Evolutionary conservation across 805 yeast species (phyloP).

Genomic region (Candida manassasensis): DNA sequence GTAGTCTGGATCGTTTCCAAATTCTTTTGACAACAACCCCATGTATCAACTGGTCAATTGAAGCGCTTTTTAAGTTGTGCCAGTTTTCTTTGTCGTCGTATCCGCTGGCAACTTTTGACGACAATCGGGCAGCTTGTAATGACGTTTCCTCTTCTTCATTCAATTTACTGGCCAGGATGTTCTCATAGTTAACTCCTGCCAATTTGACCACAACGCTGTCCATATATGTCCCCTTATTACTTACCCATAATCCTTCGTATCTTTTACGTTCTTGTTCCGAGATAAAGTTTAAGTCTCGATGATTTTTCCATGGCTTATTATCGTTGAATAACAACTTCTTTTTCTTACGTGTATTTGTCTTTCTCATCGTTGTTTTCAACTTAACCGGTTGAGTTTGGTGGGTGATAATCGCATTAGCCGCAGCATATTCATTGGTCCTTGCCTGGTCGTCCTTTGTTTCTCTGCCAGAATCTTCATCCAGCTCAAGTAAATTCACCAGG

Average conservation of each 20-base stretch:
- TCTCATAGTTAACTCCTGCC: slow-evolving; percentile 20
- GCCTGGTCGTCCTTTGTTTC: slow-evolving; percentile 1
- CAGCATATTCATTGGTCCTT: slow-evolving; percentile 2
- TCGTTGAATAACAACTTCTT: slow-evolving; percentile 59
- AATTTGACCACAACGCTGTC: slow-evolving; percentile 29
- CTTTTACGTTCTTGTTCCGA: slow-evolving; percentile 72
- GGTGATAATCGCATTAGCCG: slow-evolving; percentile 6
- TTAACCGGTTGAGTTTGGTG: slow-evolving; percentile 28
- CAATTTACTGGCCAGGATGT: not conserved
- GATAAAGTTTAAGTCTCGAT: slow-evolving; percentile 48
- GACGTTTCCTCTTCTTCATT: slow-evolving; percentile 17
- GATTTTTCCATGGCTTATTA: slow-evolving; percentile 93
- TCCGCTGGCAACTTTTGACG: slow-evolving; percentile 20
- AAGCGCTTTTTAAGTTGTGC: slow-evolving; percentile 27
- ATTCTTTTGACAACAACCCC: slow-evolving; percentile 69
- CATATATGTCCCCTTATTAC: slow-evolving; percentile 69
- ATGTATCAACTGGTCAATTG: slow-evolving; percentile 36
- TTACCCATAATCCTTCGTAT: slow-evolving; percentile 92
- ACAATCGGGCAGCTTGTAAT: slow-evolving; percentile 31
- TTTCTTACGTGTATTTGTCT: slow-evolving; percentile 35
- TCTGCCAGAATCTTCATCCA: slow-evolving; percentile 8
- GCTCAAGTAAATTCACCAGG: slow-evolving; percentile 10
- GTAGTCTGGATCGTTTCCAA: slow-evolving; percentile 76
- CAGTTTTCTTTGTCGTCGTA: slow-evolving; percentile 21
- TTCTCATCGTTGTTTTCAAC: slow-evolving; percentile 50